Evolutionary conservation across 2,329 filamentous ascomycete genomes (phyloP).

Genomic region (Fusarium sarcochroum): DNA sequence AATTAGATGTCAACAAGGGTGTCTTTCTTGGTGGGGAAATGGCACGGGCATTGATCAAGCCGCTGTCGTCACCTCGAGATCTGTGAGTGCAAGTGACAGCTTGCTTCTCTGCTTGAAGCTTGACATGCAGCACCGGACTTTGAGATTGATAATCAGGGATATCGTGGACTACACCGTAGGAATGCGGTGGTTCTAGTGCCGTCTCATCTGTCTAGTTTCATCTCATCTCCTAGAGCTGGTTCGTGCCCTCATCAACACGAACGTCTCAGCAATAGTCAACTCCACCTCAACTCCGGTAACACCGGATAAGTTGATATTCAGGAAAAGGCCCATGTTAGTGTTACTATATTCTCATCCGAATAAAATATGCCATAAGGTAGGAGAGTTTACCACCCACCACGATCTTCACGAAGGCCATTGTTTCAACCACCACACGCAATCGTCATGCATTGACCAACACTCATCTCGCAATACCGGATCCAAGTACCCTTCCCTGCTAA

Average conservation of each 20-base stretch:
- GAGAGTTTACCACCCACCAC: no score
- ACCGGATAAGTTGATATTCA: constrained; percentile 4
- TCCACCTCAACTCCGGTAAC: constrained; percentile 8
- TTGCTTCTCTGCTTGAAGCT: not conserved
- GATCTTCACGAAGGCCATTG: no score
- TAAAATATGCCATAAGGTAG: no score
- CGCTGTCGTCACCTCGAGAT: constrained; percentile 26
- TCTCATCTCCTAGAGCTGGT: constrained; percentile 12
- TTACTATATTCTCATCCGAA: not conserved
- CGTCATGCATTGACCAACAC: constrained; percentile 38
- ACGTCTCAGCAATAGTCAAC: not conserved
- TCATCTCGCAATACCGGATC: constrained; percentile 33
- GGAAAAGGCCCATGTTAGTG: not conserved
- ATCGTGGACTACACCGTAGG: constrained; percentile 1
- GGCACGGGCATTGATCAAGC: constrained; percentile 24
- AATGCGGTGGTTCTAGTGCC: not conserved
- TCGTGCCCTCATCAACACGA: constrained; percentile 14
- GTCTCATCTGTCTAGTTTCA: constrained; percentile 9
- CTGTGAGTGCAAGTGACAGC: constrained; percentile 13
- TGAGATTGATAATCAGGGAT: constrained; percentile 3
- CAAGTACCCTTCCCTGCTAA: constrained; percentile 20
- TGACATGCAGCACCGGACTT: constrained; percentile 2
- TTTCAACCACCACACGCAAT: constrained; percentile 1
- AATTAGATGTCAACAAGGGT: constrained; percentile 2
- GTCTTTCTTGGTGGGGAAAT: not conserved